A percentile compares a stretch with the other conserved stretches of the same genome.
phyloP scores from a whole-genome alignment of 2,329 filamentous ascomycete species.

The Penicillium sp. region DNA sequence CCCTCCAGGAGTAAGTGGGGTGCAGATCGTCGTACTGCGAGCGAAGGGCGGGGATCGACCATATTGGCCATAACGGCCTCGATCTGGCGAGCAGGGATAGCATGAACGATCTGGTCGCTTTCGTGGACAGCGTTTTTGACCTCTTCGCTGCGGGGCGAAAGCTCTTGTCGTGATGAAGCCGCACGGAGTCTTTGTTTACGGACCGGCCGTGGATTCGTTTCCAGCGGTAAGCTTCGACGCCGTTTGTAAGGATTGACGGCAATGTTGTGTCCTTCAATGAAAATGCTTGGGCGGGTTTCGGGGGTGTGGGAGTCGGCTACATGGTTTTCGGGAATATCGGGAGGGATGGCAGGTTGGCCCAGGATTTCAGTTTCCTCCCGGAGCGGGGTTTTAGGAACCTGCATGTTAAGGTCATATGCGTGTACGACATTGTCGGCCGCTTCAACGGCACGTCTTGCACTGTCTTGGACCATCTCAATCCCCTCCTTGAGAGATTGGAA shows the following conservation, averaged over 20 bases:
- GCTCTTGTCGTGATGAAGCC: conserved; percentile 34
- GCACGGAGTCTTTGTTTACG: conserved; percentile 40
- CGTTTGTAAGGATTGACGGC: conserved; percentile 49
- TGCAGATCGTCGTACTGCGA: conserved; percentile 39
- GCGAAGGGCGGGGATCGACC: conserved; percentile 37
- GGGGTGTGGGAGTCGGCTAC: neutral
- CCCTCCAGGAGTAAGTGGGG: conserved; percentile 39
- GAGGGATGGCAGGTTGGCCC: conserved; percentile 24
- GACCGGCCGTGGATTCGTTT: conserved; percentile 35
- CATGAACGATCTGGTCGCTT: conserved; percentile 43
- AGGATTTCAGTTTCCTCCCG: conserved; percentile 41
- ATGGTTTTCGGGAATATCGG: conserved; percentile 13
- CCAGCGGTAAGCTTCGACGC: conserved; percentile 43
- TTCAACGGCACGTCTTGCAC: conserved; percentile 70
- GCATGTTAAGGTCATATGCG: conserved; percentile 74
- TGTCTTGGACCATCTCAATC: conserved; percentile 73
- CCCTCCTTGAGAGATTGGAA: conserved; percentile 67
- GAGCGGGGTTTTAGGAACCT: conserved; percentile 65
- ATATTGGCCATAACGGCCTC: conserved; percentile 44
- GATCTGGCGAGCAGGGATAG: conserved; percentile 37
- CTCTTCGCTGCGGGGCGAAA: conserved; percentile 43
- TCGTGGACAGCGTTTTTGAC: conserved; percentile 46
- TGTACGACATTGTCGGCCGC: conserved; percentile 76
- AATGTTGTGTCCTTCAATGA: conserved; percentile 48
- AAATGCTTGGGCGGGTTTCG: conserved; percentile 42